phyloP scores from a whole-genome alignment of 345 rosid species.

The Erodium maritimum region DNA sequence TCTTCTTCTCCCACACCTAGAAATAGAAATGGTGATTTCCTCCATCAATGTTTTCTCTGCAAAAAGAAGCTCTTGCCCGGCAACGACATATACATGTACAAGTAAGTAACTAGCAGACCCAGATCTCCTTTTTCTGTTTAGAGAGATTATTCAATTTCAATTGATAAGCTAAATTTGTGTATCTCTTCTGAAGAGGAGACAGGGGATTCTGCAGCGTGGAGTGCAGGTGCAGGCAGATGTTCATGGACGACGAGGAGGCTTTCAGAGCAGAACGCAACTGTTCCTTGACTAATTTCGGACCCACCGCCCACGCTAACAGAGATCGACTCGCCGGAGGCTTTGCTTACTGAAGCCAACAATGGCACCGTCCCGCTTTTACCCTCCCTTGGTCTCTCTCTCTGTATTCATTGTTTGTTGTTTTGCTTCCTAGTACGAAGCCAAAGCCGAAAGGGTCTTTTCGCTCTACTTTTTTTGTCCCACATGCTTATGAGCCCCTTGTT shows the following conservation, averaged over 20 bases:
- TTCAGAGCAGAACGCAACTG: conserved; percentile 32
- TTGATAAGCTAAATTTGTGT: not conserved
- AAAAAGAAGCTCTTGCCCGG: conserved; percentile 47
- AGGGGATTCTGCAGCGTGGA: conserved; percentile 78
- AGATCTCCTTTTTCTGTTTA: not conserved
- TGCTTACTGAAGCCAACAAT: conserved; percentile 26
- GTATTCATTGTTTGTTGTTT: too few species aligned
- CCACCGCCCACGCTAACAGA: conserved; percentile 24
- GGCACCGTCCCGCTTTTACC: conserved; percentile 19
- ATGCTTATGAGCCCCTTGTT: too few species aligned
- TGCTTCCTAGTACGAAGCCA: conserved; percentile 21
- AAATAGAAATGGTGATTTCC: too few species aligned
- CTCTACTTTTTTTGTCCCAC: too few species aligned
- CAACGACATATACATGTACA: conserved; percentile 93
- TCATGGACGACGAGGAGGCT: conserved; percentile 68
- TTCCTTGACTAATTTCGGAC: conserved; percentile 28
- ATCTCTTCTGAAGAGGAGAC: conserved; percentile 42
- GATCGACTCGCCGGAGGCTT: conserved; percentile 54
- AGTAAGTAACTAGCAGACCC: too few species aligned
- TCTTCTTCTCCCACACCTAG: too few species aligned
- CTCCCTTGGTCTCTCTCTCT: conserved; percentile 7
- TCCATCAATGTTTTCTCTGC: conserved; percentile 68
- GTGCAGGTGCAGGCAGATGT: conserved; percentile 82
- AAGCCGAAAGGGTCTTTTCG: too few species aligned
- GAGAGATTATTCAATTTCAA: not conserved